phyloP scores from a whole-genome alignment of 1,139 yeast genomes.

The Kluyveromyces sp. region DNA sequence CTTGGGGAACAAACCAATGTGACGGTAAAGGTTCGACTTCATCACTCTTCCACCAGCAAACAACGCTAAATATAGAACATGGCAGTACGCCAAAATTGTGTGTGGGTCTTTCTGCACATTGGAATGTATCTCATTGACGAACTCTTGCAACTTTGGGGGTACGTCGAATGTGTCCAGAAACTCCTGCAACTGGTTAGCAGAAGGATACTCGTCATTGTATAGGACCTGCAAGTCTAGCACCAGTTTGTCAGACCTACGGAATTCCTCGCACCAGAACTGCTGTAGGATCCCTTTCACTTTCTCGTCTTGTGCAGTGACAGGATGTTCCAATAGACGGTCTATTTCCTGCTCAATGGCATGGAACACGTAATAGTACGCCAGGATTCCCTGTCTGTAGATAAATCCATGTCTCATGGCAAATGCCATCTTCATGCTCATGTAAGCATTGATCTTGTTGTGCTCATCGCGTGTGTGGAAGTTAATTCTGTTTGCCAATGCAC shows the following conservation, averaged over 20 bases:
- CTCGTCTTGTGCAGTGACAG: conserved; percentile 37
- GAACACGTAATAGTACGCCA: conserved; percentile 71
- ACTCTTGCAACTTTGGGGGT: conserved; percentile 55
- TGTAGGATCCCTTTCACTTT: conserved; percentile 37
- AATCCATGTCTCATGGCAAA: conserved; percentile 69
- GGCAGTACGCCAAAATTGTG: conserved; percentile 73
- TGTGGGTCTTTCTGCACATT: conserved; percentile 59
- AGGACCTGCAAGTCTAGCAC: conserved; percentile 61
- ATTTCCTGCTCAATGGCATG: conserved; percentile 63
- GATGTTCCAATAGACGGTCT: conserved; percentile 48
- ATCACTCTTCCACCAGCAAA: conserved; percentile 82
- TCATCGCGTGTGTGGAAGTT: conserved; percentile 56
- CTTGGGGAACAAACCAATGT: conserved; percentile 70
- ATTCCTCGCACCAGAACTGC: conserved; percentile 65
- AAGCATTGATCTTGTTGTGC: conserved; percentile 65
- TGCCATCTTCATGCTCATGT: conserved; percentile 64
- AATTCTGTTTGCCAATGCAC: conserved; percentile 77
- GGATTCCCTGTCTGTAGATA: conserved; percentile 75
- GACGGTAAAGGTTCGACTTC: conserved; percentile 58
- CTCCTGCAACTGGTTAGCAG: conserved; percentile 40
- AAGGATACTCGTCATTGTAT: conserved; percentile 48
- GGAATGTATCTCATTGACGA: conserved; percentile 51
- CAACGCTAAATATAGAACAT: conserved; percentile 76
- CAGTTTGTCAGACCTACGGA: conserved; percentile 54
- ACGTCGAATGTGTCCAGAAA: conserved; percentile 19